These are phyloP conservation scores for Hypoxylon fuscum DNA, from an alignment of 495 filamentous ascomycete species.

Conservation along the genomic window DNA sequence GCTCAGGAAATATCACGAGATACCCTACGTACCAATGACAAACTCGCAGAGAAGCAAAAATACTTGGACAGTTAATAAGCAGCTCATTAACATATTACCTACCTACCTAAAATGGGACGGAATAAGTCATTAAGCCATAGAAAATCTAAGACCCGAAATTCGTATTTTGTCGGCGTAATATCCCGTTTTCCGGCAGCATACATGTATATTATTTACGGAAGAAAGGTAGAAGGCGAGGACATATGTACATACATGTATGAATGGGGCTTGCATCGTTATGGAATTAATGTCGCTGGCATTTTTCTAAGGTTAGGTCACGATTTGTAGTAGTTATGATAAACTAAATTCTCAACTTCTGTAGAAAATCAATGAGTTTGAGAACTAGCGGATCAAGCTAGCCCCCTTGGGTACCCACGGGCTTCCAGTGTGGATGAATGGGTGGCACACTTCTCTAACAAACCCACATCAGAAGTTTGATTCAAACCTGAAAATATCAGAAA, in stretches of 20 bases:
- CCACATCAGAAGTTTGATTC: constrained; percentile 17
- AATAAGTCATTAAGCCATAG: constrained; percentile 16
- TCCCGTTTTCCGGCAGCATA: constrained; percentile 12
- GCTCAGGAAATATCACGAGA: constrained; percentile 23
- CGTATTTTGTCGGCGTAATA: constrained; percentile 13
- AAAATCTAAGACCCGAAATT: constrained; percentile 2
- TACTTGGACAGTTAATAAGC: constrained; percentile 6
- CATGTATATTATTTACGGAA: constrained; percentile 20
- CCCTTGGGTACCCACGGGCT: too few species aligned
- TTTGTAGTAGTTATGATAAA: too few species aligned
- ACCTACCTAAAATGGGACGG: constrained; percentile 32
- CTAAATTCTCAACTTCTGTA: too few species aligned
- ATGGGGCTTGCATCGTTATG: too few species aligned
- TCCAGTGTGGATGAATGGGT: constrained; percentile 19
- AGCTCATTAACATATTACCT: constrained; percentile 4
- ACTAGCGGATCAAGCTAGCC: too few species aligned
- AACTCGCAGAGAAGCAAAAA: constrained; percentile 1
- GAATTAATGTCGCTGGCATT: too few species aligned
- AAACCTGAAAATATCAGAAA: constrained; percentile 14
- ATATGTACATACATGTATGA: too few species aligned
- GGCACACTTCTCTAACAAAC: constrained; percentile 25
- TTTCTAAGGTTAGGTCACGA: too few species aligned
- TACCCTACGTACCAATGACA: constrained; percentile 14
- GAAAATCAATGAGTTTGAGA: too few species aligned
- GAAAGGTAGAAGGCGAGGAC: too few species aligned